Evolutionary conservation across 768 basidiomycete species (phyloP).

Genomic region (Roridomyces roridus): DNA sequence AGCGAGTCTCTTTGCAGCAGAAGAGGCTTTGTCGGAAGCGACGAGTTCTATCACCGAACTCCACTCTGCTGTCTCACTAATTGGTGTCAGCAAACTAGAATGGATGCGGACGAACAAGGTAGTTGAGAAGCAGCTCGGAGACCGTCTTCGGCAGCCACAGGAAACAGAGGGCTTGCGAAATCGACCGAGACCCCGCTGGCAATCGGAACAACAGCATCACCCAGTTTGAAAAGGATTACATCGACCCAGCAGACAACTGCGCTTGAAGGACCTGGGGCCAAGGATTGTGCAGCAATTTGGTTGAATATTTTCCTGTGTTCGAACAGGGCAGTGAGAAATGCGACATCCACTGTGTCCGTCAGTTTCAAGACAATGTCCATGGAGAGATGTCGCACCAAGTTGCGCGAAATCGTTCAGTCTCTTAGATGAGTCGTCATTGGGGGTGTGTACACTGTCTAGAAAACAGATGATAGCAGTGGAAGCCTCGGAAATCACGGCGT

Average conservation of each 20-base stretch:
- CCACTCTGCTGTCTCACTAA: slow-evolving; percentile 56
- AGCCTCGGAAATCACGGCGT: slow-evolving; percentile 39
- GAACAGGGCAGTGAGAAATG: slow-evolving; percentile 52
- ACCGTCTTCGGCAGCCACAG: slow-evolving; percentile 47
- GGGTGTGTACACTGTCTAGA: slow-evolving; percentile 26
- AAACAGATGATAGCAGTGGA: slow-evolving; percentile 38
- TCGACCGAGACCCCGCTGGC: slow-evolving; percentile 30
- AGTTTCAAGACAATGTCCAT: too few species aligned
- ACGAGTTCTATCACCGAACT: slow-evolving; percentile 49
- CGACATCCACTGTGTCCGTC: slow-evolving; percentile 34
- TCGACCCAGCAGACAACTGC: slow-evolving; percentile 72
- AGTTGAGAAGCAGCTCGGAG: slow-evolving; percentile 69
- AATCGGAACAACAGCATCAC: slow-evolving; percentile 40
- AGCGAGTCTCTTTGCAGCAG: slow-evolving; percentile 65
- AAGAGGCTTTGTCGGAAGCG: slow-evolving; percentile 57
- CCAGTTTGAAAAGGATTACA: slow-evolving; percentile 59
- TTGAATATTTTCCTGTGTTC: slow-evolving; percentile 57
- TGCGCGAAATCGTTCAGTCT: slow-evolving; percentile 8
- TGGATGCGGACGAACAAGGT: slow-evolving; percentile 52
- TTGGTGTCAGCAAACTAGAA: background rate
- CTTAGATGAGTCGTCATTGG: slow-evolving; percentile 5
- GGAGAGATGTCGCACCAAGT: slow-evolving; percentile 24
- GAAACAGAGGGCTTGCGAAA: slow-evolving; percentile 12
- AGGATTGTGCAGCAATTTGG: slow-evolving; percentile 42
- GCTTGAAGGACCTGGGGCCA: slow-evolving; percentile 26